Conservation (phyloP, 176 grass and related monocot genomes). For the Triticum turgidum region DNA sequence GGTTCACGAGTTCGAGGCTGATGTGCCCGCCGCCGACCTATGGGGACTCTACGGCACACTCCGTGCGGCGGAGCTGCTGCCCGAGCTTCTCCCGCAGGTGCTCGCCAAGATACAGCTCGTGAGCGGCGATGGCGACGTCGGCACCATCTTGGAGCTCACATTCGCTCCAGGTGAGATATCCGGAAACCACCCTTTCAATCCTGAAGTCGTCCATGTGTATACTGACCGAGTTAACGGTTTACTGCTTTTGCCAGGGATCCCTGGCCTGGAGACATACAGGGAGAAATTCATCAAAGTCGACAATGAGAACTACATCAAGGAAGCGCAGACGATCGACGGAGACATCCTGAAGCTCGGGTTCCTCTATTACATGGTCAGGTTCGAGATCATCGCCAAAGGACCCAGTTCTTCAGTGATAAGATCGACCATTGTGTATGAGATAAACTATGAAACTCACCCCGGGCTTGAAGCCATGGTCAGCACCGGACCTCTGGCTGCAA, state of each 20-base stretch:
- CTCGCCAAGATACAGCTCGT: slow-evolving; percentile 20
- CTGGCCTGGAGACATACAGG: slow-evolving; percentile 14
- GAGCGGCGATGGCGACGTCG: slow-evolving; percentile 22
- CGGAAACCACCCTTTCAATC: neutral
- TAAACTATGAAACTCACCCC: neutral
- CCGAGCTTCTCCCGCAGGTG: slow-evolving; percentile 12
- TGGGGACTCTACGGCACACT: slow-evolving; percentile 39
- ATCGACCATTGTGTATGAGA: slow-evolving; percentile 40
- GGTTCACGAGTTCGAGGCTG: slow-evolving; percentile 31
- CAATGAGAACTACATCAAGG: slow-evolving; percentile 34
- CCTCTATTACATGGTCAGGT: slow-evolving; percentile 27
- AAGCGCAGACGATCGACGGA: slow-evolving; percentile 23
- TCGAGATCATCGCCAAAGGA: slow-evolving; percentile 34
- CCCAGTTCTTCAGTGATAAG: slow-evolving; percentile 26
- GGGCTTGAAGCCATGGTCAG: slow-evolving; percentile 26
- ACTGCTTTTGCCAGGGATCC: neutral
- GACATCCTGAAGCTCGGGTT: slow-evolving; percentile 40
- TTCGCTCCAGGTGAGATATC: slow-evolving; percentile 37
- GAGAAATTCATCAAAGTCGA: slow-evolving; percentile 37
- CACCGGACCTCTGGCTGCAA: slow-evolving; percentile 24
- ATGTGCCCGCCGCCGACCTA: slow-evolving; percentile 6
- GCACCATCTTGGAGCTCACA: slow-evolving; percentile 31
- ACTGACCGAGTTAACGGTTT: neutral
- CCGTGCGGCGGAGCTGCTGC: slow-evolving; percentile 5
- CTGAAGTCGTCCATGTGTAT: neutral